Evolutionary conservation across 2,329 filamentous ascomycete species (phyloP).

Genomic region (Fusarium metavorans): DNA sequence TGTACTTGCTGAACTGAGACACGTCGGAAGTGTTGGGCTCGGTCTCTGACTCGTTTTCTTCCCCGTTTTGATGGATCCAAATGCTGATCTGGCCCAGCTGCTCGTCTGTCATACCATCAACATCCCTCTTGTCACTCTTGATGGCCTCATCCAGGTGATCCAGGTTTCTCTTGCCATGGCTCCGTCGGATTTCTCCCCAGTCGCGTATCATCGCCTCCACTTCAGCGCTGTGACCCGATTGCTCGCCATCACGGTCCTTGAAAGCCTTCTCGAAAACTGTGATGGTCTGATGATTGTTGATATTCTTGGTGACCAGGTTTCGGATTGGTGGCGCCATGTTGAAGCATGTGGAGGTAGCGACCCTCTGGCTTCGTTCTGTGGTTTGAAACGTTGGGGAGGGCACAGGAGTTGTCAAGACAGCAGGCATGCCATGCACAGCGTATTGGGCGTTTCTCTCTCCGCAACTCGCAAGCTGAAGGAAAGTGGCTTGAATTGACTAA

Average conservation of each 20-base stretch:
- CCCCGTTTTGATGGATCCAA: background rate
- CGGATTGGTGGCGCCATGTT: constrained; percentile 16
- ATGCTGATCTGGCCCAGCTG: constrained; percentile 11
- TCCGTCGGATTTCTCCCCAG: background rate
- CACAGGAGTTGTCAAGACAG: background rate
- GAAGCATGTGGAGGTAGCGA: background rate
- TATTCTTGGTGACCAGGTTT: constrained; percentile 3
- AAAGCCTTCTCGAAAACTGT: constrained; percentile 3
- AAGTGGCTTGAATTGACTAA: background rate
- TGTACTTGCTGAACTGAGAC: constrained; percentile 9
- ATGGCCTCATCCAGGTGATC: background rate
- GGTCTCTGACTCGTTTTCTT: background rate
- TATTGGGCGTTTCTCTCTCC: background rate
- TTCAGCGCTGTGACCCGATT: background rate
- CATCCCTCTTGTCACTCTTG: background rate
- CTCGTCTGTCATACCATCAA: constrained; percentile 13
- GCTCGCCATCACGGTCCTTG: background rate
- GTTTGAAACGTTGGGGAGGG: background rate
- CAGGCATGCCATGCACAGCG: background rate
- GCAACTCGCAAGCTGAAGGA: background rate
- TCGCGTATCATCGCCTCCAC: constrained; percentile 13
- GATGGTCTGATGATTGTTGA: constrained; percentile 8
- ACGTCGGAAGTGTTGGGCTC: background rate
- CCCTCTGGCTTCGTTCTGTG: background rate
- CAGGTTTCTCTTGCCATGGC: background rate